Evolutionary conservation across 192 early-diverging fungal species (phyloP).

Genomic region (Backusella sp.): DNA sequence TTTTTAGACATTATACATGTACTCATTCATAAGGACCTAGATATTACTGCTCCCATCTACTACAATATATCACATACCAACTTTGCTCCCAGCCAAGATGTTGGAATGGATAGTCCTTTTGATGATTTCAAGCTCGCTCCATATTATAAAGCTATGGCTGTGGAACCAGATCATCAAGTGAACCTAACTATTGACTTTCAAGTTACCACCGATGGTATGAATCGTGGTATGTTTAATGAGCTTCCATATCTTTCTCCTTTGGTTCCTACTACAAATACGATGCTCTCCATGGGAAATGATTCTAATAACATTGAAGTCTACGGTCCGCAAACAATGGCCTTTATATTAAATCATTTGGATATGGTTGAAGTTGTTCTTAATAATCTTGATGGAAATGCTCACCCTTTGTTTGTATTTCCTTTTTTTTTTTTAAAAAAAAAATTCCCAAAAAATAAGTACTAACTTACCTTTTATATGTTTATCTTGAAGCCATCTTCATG

Average conservation of each 20-base stretch:
- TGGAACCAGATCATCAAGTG: conserved; percentile 47
- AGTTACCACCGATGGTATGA: conserved; percentile 69
- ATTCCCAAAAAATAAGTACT: background rate
- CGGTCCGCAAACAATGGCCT: conserved; percentile 60
- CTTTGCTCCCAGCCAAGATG: conserved; percentile 22
- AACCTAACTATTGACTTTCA: conserved; percentile 60
- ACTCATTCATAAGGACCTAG: conserved; percentile 9
- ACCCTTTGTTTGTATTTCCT: conserved; percentile 37
- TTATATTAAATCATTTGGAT: conserved; percentile 60
- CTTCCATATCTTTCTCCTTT: conserved; percentile 63
- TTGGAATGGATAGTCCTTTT: conserved; percentile 43
- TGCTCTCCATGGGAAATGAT: conserved; percentile 57
- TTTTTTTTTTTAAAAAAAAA: background rate
- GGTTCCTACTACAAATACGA: conserved; percentile 67
- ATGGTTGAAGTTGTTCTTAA: conserved; percentile 68
- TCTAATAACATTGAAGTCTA: conserved; percentile 54
- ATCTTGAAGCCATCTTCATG: conserved; percentile 73
- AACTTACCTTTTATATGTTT: background rate
- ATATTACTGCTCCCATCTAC: conserved; percentile 59
- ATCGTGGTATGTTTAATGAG: conserved; percentile 83
- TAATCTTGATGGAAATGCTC: conserved; percentile 71
- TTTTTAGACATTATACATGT: background rate
- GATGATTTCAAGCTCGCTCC: conserved; percentile 57
- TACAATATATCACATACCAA: conserved; percentile 42
- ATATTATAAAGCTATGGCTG: conserved; percentile 39